Evolutionary conservation across 2,329 filamentous ascomycete species (phyloP).

Genomic region (Hirsutella minnesotensis): DNA sequence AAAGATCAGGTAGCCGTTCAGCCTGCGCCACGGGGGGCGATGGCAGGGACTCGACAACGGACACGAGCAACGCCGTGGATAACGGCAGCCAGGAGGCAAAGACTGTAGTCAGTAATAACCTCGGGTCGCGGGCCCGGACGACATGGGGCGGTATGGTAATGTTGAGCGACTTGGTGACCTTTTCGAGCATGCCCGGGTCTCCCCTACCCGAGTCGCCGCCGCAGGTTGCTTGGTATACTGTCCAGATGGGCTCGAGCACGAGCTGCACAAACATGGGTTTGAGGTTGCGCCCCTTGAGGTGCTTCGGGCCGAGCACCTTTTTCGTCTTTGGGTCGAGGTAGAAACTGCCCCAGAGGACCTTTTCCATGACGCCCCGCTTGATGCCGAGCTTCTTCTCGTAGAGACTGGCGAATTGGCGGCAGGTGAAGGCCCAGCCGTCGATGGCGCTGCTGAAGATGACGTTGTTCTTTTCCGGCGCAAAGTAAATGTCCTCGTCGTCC

Average conservation of each 20-base stretch:
- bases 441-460: conserved; percentile 97
- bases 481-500: conserved; percentile 95
- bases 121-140: conserved; percentile 70
- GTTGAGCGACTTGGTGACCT: conserved; percentile 85
- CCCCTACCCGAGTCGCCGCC: conserved; percentile 74
- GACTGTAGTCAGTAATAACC: conserved; percentile 71
- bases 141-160: conserved; percentile 79
- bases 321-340: conserved; percentile 97
- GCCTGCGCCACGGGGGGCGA: conserved; percentile 73
- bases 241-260: conserved; percentile 92
- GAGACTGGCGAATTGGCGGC: conserved; percentile 81
- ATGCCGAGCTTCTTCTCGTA: conserved; percentile 98
- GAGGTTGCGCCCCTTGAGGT: conserved; percentile 79
- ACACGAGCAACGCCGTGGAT: conserved; percentile 85
- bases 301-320: conserved; percentile 78
- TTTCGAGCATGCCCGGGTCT: conserved; percentile 73
- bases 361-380: conserved; percentile 77
- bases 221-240: conserved; percentile 81
- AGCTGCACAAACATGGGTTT: conserved; percentile 98
- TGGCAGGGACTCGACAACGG: conserved; percentile 84
- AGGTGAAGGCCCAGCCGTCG: conserved; percentile 98
- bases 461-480: conserved; percentile 95
- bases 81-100: conserved; percentile 87
- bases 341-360: conserved; percentile 92
- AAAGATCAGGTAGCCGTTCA: conserved; percentile 64